Conservation (phyloP, 768 basidiomycete species). For the Tricholoma saponaceum region DNA sequence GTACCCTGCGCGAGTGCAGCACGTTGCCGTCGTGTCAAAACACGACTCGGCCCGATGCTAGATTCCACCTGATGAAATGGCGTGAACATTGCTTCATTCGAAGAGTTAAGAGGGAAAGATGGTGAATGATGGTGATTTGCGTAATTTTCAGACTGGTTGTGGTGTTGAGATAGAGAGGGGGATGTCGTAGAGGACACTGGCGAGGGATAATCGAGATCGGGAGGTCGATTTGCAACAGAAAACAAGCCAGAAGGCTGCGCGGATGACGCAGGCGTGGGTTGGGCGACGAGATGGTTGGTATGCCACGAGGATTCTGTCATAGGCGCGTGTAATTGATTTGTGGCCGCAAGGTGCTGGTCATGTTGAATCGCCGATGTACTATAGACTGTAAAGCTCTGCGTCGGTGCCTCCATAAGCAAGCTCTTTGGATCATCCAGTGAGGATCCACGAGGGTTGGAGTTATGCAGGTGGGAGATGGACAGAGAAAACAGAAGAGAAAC, state of each 20-base stretch:
- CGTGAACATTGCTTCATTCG: constrained; percentile 17
- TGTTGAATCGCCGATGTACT: constrained; percentile 5
- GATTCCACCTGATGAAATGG: constrained; percentile 40
- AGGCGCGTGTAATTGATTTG: constrained; percentile 22
- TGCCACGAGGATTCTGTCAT: constrained; percentile 12
- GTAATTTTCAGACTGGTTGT: constrained; percentile 14
- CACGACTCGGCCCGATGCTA: constrained; percentile 51
- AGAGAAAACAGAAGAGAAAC: background rate
- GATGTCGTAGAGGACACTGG: constrained; percentile 36
- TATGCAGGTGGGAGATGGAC: background rate
- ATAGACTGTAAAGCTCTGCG: constrained; percentile 10
- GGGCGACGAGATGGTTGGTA: constrained; percentile 9
- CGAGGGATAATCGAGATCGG: constrained; percentile 34
- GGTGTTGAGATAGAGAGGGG: constrained; percentile 20
- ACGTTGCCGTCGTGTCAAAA: constrained; percentile 40
- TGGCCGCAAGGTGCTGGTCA: constrained; percentile 1
- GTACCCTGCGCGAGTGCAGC: constrained; percentile 24
- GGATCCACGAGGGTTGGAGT: background rate
- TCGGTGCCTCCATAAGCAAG: constrained; percentile 10
- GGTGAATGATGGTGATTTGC: constrained; percentile 5
- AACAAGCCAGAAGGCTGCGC: constrained; percentile 13
- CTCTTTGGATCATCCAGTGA: constrained; percentile 1
- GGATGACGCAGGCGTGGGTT: constrained; percentile 8
- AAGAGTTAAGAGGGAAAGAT: constrained; percentile 14
- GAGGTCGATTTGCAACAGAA: constrained; percentile 20